Evolutionary conservation across 192 early-diverging fungal genomes (phyloP).

Genomic region (Powellomyces hirtus): DNA sequence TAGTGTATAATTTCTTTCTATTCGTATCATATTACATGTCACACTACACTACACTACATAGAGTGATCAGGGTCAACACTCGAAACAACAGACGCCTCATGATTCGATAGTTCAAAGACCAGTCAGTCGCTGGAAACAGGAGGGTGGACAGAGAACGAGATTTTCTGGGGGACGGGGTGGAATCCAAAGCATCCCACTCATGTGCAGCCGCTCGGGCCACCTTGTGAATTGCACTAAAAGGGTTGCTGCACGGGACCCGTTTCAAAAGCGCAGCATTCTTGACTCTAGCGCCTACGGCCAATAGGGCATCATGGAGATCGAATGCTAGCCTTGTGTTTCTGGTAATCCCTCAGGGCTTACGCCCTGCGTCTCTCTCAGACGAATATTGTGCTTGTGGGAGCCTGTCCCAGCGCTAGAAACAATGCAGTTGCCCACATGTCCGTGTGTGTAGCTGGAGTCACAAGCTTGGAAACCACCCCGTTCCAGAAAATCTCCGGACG

Average conservation of each 20-base stretch:
- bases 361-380: slow-evolving; percentile 24
- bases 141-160: too few species aligned
- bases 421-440: not conserved
- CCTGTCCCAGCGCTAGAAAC: slow-evolving; percentile 27
- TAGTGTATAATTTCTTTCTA: too few species aligned
- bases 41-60: too few species aligned
- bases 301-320: slow-evolving; percentile 16
- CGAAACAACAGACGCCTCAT: too few species aligned
- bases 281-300: not conserved
- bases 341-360: slow-evolving; percentile 25
- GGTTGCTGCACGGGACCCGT: slow-evolving; percentile 21
- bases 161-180: too few species aligned
- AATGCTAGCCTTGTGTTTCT: slow-evolving; percentile 18
- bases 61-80: too few species aligned
- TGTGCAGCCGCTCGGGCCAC: slow-evolving; percentile 19
- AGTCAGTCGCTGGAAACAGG: too few species aligned
- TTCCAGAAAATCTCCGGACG: too few species aligned
- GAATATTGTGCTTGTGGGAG: slow-evolving; percentile 31
- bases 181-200: slow-evolving; percentile 40
- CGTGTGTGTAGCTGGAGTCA: slow-evolving; percentile 38
- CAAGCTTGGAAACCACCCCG: slow-evolving; percentile 28
- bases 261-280: slow-evolving; percentile 9
- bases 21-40: too few species aligned
- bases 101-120: too few species aligned
- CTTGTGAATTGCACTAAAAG: slow-evolving; percentile 37